Base-by-base conservation (phyloP, 305 asterid genomes). In the Solanum hybrid region DNA sequence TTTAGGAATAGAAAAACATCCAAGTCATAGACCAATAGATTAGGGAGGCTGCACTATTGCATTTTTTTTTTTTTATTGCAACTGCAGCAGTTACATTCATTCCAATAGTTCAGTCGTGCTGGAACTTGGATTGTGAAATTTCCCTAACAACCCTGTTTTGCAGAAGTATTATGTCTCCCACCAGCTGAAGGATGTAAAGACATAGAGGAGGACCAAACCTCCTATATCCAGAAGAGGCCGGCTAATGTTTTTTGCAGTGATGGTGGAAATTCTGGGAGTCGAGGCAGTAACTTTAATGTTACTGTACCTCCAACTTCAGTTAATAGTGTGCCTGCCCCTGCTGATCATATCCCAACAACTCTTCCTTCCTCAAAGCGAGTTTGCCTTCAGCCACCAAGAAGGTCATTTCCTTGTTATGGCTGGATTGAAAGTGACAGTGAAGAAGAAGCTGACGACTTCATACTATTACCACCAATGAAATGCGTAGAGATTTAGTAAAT, bases 361-460 rank as follows among this genome's bases (percentile, higher is more conserved):
- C 61, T 73, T 87, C 89, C 69, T 37, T 79, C 81, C 74, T 61
- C 86, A 39, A 81, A 81, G n/a, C 89, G 86, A 34, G 85, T 76
- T 75, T 22, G 76, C 29, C 31, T 61, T 83, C 90, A 64, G 26
- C 83, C 89, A 35, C 75, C 91, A 51, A 80, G 81, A 31, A 89
- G 86, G 67, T 39, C 18, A 51, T 40, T 71, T 39, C 91, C 91
- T 74, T 84, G 89, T 76, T 85, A 89, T 85, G 91, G 91, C 20
- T 89, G 91, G 91, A 84, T 89, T 20, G 89, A 14, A 26, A 83
- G 31, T 24, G 91, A 89, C 2, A 75, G 20, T 28, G 91, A 89
- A 31, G 89, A 89, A 31, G 90, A 89, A 6, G 75, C 86, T 34
- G 89, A 46, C 3, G 89, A 89, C 28, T 85, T 85, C 37, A 24